Conservation (phyloP, 179 eudicot species). For the Silene coronaria region DNA sequence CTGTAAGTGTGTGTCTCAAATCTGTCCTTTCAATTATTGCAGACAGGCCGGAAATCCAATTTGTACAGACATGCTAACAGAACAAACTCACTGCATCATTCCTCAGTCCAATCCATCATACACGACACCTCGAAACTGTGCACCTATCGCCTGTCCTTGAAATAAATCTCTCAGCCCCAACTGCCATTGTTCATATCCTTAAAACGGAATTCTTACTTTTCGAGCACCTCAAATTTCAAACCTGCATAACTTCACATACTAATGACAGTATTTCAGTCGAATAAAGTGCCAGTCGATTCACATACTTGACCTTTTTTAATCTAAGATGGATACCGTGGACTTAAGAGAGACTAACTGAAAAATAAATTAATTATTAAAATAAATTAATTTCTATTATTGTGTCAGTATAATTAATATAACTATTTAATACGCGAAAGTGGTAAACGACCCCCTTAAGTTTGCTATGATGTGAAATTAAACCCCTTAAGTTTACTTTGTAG, state of each 20-base stretch:
- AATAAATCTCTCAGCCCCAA: constrained; percentile 52
- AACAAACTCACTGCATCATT: constrained; percentile 29
- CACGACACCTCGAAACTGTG: constrained; percentile 46
- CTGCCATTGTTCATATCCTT: constrained; percentile 58
- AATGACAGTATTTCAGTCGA: constrained; percentile 13
- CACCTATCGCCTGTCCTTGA: constrained; percentile 29
- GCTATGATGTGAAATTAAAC: too few relatives aligned
- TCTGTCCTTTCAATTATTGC: neutral
- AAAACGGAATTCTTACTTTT: constrained; percentile 48
- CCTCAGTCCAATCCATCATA: constrained; percentile 35
- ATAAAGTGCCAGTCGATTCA: neutral
- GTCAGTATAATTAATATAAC: too few relatives aligned
- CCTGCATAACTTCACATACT: constrained; percentile 37
- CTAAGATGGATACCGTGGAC: too few relatives aligned
- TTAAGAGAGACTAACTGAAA: too few relatives aligned
- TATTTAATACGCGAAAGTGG: too few relatives aligned
- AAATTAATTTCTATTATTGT: too few relatives aligned
- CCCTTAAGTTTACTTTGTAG: too few relatives aligned
- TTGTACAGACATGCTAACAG: neutral
- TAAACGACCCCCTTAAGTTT: too few relatives aligned
- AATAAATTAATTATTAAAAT: too few relatives aligned
- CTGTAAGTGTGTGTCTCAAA: neutral
- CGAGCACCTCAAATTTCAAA: constrained; percentile 54
- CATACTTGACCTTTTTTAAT: too few relatives aligned
- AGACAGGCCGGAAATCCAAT: too few relatives aligned